phyloP scores from a whole-genome alignment of 1,139 yeast species.

The Candida gigantensis region DNA sequence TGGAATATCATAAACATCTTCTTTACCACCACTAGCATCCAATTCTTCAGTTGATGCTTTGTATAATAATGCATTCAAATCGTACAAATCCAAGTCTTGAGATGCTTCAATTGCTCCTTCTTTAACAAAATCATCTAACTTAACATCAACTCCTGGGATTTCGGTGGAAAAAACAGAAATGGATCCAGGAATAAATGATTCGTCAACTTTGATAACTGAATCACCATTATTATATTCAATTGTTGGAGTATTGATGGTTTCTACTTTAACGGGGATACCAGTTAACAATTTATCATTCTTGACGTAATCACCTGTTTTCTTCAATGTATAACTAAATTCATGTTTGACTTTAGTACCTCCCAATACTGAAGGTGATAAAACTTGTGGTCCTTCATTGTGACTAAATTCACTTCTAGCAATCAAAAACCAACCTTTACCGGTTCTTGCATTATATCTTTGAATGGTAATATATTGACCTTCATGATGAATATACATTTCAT shows the following conservation, averaged over 20 bases:
- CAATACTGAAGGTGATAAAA: constrained; percentile 59
- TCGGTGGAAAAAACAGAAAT: constrained; percentile 80
- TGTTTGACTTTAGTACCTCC: constrained; percentile 66
- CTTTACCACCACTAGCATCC: constrained; percentile 70
- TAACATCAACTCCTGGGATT: constrained; percentile 54
- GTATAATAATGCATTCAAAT: constrained; percentile 74
- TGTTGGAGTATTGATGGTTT: constrained; percentile 51
- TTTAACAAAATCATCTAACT: constrained; percentile 64
- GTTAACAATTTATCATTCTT: constrained; percentile 42
- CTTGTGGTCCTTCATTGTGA: constrained; percentile 45
- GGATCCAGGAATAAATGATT: constrained; percentile 81
- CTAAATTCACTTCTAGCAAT: constrained; percentile 82
- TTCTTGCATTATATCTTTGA: constrained; percentile 78
- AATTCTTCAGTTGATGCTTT: constrained; percentile 86
- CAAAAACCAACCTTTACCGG: constrained; percentile 87
- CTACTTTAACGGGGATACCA: constrained; percentile 68
- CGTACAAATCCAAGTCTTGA: constrained; percentile 56
- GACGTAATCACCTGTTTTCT: constrained; percentile 51
- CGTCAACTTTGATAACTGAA: constrained; percentile 52
- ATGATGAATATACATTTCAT: constrained; percentile 93
- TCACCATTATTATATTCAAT: constrained; percentile 44
- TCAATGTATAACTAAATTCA: constrained; percentile 61
- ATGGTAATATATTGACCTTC: constrained; percentile 91
- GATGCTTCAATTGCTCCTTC: constrained; percentile 79
- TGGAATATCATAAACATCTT: constrained; percentile 77